Percentiles rank a stretch among this genome's conserved stretches.
Conservation (phyloP, 2,329 filamentous ascomycete genomes). For the Arthrobotrys sphaeroides region DNA sequence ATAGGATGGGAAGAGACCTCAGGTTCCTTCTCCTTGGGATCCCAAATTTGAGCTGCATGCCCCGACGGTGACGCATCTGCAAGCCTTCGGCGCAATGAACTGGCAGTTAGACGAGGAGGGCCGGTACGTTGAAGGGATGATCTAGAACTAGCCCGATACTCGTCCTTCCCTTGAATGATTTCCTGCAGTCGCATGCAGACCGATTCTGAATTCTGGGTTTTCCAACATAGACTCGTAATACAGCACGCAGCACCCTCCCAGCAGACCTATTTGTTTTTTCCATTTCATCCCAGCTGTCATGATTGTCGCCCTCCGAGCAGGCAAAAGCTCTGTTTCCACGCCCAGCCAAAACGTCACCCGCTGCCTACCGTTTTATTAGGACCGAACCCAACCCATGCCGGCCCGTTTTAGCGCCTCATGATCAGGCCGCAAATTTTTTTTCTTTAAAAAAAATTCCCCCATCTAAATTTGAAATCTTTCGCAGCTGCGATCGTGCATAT, state of each 20-base stretch:
- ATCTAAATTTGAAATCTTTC: not conserved
- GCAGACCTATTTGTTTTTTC: not conserved
- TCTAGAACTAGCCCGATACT: not conserved
- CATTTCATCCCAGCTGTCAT: not conserved
- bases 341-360: not conserved
- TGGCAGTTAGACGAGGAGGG: not conserved
- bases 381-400: not conserved
- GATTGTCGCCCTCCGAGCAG: not conserved
- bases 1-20: not conserved
- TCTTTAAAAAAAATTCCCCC: not conserved
- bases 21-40: not conserved
- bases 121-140: no score
- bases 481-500: not conserved
- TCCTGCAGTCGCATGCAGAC: not conserved
- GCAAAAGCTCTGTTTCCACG: not conserved
- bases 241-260: no score
- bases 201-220: not conserved
- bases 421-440: not conserved
- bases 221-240: no score
- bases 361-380: not conserved
- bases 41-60: not conserved
- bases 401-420: not conserved
- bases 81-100: not conserved
- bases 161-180: not conserved
- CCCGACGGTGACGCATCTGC: conserved; percentile 1